phyloP scores from a whole-genome alignment of 192 early-diverging fungal species.

The Coemansia sp. region DNA sequence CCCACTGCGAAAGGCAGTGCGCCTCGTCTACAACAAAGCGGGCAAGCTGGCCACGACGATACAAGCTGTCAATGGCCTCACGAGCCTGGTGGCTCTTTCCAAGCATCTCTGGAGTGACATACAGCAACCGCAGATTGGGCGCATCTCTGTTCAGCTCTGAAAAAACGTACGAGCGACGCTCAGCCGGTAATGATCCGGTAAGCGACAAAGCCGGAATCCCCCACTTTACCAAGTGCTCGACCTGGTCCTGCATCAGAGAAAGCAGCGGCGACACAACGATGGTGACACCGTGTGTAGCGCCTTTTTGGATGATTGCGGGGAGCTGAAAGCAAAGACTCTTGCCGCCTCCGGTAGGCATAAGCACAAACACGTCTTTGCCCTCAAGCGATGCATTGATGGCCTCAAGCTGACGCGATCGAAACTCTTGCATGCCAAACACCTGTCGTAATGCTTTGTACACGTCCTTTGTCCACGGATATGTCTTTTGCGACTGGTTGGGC shows the following conservation, averaged over 20 bases:
- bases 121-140: constrained; percentile 66
- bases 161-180: constrained; percentile 59
- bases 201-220: constrained; percentile 66
- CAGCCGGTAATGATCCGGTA: constrained; percentile 60
- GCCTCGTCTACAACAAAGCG: constrained; percentile 97
- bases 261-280: constrained; percentile 92
- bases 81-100: constrained; percentile 63
- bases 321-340: constrained; percentile 96
- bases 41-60: constrained; percentile 66
- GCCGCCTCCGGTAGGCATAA: constrained; percentile 99
- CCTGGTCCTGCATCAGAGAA: constrained; percentile 97
- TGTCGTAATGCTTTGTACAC: constrained; percentile 66
- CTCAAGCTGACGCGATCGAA: constrained; percentile 83
- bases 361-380: constrained; percentile 85
- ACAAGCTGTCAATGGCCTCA: constrained; percentile 57
- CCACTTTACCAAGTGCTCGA: constrained; percentile 63
- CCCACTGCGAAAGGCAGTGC: constrained; percentile 96
- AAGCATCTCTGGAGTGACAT: constrained; percentile 90
- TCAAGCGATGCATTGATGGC: constrained; percentile 84
- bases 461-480: constrained; percentile 69
- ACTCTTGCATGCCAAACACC: constrained; percentile 71
- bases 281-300: constrained; percentile 70
- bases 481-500: constrained; percentile 31
- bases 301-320: constrained; percentile 71
- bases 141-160: constrained; percentile 55